phyloP scores from a whole-genome alignment of 1,139 yeast genomes.

The Blastobotrys buckinghamii region DNA sequence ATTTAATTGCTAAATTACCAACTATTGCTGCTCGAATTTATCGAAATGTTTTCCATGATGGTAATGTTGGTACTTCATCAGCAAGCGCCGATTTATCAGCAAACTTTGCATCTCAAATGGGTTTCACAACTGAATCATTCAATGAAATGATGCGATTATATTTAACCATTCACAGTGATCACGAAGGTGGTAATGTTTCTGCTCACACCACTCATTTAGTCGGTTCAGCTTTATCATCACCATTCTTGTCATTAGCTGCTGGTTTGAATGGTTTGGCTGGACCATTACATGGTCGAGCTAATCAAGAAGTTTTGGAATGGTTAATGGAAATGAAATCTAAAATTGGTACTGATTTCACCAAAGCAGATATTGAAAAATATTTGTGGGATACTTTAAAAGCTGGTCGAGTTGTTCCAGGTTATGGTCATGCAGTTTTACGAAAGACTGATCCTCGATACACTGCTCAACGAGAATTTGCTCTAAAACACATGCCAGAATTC shows the following conservation, averaged over 20 bases:
- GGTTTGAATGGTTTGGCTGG: slow-evolving; percentile 98
- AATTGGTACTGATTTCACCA: slow-evolving; percentile 68
- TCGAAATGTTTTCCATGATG: slow-evolving; percentile 67
- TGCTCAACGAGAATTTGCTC: slow-evolving; percentile 97
- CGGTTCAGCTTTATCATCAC: slow-evolving; percentile 92
- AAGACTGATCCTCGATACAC: slow-evolving; percentile 97
- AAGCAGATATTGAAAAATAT: slow-evolving; percentile 70
- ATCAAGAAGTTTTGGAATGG: slow-evolving; percentile 98
- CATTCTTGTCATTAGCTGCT: slow-evolving; percentile 87
- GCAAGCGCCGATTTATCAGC: slow-evolving; percentile 84
- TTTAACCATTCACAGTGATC: slow-evolving; percentile 95
- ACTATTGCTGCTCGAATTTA: slow-evolving; percentile 61
- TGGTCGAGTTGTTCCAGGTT: slow-evolving; percentile 97
- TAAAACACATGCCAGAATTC: slow-evolving; percentile 95
- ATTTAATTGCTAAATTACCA: slow-evolving; percentile 61
- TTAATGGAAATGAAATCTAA: slow-evolving; percentile 77
- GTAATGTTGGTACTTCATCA: slow-evolving; percentile 71
- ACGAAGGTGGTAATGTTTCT: slow-evolving; percentile 98
- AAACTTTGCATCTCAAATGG: slow-evolving; percentile 81
- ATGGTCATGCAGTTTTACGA: slow-evolving; percentile 95
- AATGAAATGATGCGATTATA: slow-evolving; percentile 91
- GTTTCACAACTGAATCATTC: slow-evolving; percentile 74
- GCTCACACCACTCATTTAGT: slow-evolving; percentile 97
- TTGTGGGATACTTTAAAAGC: slow-evolving; percentile 87
- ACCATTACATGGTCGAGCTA: slow-evolving; percentile 97